A percentile compares a stretch with the other conserved stretches of the same genome.
These are phyloP conservation scores for Penicillium manginii DNA, from an alignment of 495 filamentous ascomycete species.

Conservation along the genomic window DNA sequence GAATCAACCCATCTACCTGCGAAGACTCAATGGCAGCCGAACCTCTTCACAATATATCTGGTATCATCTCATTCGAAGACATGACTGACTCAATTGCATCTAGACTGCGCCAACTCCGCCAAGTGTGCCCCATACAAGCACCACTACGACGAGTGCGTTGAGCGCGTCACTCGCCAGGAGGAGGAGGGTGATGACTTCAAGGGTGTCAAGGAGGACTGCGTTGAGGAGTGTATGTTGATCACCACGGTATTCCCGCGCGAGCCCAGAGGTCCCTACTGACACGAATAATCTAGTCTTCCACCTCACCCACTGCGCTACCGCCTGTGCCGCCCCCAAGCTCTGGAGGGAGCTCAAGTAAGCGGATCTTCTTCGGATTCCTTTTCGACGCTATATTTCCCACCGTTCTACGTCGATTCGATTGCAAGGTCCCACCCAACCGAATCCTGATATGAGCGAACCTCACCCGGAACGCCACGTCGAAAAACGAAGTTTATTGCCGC, in stretches of 20 bases:
- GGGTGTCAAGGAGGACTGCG: slow-evolving; percentile 84
- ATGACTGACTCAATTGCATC: slow-evolving; percentile 22
- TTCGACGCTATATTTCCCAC: slow-evolving; percentile 16
- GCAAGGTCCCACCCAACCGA: slow-evolving; percentile 7
- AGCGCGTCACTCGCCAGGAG: slow-evolving; percentile 80
- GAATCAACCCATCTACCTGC: slow-evolving; percentile 5
- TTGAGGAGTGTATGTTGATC: slow-evolving; percentile 90
- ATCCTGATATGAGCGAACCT: slow-evolving; percentile 14
- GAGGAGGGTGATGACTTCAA: slow-evolving; percentile 67
- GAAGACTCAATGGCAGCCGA: slow-evolving; percentile 25
- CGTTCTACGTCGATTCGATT: slow-evolving; percentile 15
- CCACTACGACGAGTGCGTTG: slow-evolving; percentile 96
- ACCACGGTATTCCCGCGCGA: background rate
- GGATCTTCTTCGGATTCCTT: slow-evolving; percentile 22
- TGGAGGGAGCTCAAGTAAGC: slow-evolving; percentile 86
- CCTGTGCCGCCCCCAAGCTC: slow-evolving; percentile 95
- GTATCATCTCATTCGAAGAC: slow-evolving; percentile 5
- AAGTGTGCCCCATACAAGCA: slow-evolving; percentile 88
- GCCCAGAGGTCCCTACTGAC: background rate
- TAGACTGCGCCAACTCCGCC: slow-evolving; percentile 86
- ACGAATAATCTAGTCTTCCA: slow-evolving; percentile 80
- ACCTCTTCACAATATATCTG: background rate
- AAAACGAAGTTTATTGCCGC: slow-evolving; percentile 19
- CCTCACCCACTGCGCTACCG: slow-evolving; percentile 87
- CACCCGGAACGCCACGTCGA: slow-evolving; percentile 9